A percentile compares a stretch with the other conserved stretches of the same genome.
Conservation (phyloP, 345 rosid species). For the Salix suchowensis region DNA sequence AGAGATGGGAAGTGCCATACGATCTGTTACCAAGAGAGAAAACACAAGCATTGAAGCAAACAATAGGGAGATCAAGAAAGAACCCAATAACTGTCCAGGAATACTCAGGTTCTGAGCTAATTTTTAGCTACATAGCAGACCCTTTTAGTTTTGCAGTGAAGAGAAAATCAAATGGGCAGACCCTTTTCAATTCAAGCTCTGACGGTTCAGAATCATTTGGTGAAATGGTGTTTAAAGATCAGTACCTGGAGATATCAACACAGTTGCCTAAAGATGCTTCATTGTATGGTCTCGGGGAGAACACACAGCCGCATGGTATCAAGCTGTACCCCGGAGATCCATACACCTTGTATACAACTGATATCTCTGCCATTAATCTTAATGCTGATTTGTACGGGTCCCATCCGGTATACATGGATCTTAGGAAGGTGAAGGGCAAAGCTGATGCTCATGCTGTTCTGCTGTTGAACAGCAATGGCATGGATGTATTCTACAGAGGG, state of each 20-base stretch:
- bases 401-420: slow-evolving; percentile 96
- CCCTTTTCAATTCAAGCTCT: slow-evolving; percentile 73
- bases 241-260: slow-evolving; percentile 92
- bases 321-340: slow-evolving; percentile 88
- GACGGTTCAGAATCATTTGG: slow-evolving; percentile 46
- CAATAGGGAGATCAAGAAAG: slow-evolving; percentile 48
- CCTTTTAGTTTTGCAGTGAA: slow-evolving; percentile 88
- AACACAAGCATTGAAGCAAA: slow-evolving; percentile 49
- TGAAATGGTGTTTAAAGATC: slow-evolving; percentile 82
- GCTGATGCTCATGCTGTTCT: slow-evolving; percentile 72
- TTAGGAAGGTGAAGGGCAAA: slow-evolving; percentile 66
- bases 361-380: slow-evolving; percentile 74
- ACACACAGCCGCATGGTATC: slow-evolving; percentile 91
- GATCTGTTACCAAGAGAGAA: slow-evolving; percentile 69
- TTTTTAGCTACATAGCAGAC: slow-evolving; percentile 57
- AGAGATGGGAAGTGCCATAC: slow-evolving; percentile 96
- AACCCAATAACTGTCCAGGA: slow-evolving; percentile 44
- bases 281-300: slow-evolving; percentile 86
- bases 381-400: slow-evolving; percentile 89
- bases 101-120: slow-evolving; percentile 56
- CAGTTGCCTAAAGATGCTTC: slow-evolving; percentile 76
- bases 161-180: slow-evolving; percentile 69
- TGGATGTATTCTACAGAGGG: slow-evolving; percentile 90
- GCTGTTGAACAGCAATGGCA: slow-evolving; percentile 86
- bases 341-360: slow-evolving; percentile 82